These are phyloP conservation scores for Camellia japonica DNA, from an alignment of 148 eudicot genomes.

Conservation along the genomic window DNA sequence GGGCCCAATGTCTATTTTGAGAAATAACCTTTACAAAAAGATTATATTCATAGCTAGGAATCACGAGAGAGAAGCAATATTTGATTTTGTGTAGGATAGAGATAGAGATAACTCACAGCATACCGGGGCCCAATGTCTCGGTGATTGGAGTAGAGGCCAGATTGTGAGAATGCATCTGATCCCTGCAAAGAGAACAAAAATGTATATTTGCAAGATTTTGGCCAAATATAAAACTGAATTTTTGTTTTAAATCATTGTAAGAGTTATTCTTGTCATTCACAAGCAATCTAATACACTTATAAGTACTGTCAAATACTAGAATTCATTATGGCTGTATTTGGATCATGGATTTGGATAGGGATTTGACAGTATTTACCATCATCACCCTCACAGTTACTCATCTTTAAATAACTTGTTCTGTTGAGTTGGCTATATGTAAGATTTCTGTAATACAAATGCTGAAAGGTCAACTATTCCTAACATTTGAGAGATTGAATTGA, in stretches of 20 bases:
- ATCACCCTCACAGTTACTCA: not conserved
- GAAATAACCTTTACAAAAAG: slow-evolving; percentile 19
- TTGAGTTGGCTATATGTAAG: not conserved
- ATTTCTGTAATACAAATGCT: not conserved
- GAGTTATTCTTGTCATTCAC: not conserved
- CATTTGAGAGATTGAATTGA: not conserved
- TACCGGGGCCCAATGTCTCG: slow-evolving; percentile 98
- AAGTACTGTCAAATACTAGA: no score
- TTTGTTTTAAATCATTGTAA: not conserved
- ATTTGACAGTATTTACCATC: no score
- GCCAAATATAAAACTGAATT: not conserved
- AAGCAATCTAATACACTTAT: no score
- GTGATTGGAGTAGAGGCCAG: slow-evolving; percentile 96
- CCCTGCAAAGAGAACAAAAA: slow-evolving; percentile 53
- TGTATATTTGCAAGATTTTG: not conserved
- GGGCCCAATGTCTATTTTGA: slow-evolving; percentile 97
- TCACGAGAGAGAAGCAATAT: no score
- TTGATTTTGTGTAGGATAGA: no score
- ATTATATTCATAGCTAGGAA: no score
- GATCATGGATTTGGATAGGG: no score
- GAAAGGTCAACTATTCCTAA: not conserved
- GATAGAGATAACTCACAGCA: slow-evolving; percentile 55
- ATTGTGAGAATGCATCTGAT: slow-evolving; percentile 90
- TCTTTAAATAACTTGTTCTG: no score
- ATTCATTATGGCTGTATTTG: no score